A percentile compares a stretch with the other conserved stretches of the same genome.
Evolutionary conservation across 768 basidiomycete species (phyloP).

Genomic region (Phanerochaete sordida): DNA sequence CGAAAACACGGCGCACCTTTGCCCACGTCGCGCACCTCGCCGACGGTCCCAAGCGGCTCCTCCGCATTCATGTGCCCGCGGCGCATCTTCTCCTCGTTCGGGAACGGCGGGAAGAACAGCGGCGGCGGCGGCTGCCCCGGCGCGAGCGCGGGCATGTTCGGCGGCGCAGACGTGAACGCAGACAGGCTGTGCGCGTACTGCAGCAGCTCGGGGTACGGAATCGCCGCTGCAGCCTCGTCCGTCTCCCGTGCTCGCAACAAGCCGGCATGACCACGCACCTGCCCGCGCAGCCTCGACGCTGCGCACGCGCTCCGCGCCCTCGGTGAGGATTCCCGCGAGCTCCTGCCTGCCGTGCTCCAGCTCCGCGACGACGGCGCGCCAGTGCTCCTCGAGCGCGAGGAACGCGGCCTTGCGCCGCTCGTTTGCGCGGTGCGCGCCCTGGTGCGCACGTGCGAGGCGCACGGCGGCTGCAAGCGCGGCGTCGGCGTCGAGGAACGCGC

Average conservation of each 20-base stretch:
- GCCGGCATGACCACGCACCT: conserved; percentile 39
- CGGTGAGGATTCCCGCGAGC: conserved; percentile 64
- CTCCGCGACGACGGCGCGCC: conserved; percentile 65
- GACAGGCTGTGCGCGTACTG: conserved; percentile 84
- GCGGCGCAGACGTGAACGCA: conserved; percentile 85
- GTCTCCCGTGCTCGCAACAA: not conserved
- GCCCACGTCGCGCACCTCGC: conserved; percentile 81
- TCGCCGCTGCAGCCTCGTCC: conserved; percentile 49
- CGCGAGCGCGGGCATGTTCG: conserved; percentile 77
- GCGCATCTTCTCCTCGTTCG: conserved; percentile 90
- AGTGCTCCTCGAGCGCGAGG: conserved; percentile 57
- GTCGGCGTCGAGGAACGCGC: conserved; percentile 62
- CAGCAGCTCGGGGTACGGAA: conserved; percentile 80
- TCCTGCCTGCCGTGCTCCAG: conserved; percentile 66
- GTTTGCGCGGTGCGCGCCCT: conserved; percentile 71
- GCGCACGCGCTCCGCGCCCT: conserved; percentile 70
- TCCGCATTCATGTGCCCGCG: conserved; percentile 77
- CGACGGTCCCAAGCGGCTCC: conserved; percentile 71
- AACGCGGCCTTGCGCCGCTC: conserved; percentile 72
- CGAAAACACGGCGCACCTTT: conserved; percentile 46
- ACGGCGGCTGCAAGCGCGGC: conserved; percentile 62
- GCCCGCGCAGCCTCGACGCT: conserved; percentile 70
- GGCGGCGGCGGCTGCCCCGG: conserved; percentile 75
- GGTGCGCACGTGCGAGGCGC: conserved; percentile 64
- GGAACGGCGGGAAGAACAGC: conserved; percentile 86